Conservation (phyloP, 768 basidiomycete species). For the Lactarius hatsudake region DNA sequence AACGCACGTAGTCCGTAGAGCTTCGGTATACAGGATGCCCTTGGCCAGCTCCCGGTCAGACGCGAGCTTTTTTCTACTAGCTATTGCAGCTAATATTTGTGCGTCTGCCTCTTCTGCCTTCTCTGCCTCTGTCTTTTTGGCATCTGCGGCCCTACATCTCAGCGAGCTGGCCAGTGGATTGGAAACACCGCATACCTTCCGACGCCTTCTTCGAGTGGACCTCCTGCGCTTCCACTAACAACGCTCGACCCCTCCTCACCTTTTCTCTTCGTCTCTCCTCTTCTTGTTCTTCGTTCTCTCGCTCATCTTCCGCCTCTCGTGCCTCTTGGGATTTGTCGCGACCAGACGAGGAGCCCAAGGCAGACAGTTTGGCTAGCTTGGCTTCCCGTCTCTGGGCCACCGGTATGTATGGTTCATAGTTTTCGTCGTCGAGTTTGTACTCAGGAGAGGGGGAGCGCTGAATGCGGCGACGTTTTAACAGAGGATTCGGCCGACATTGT, state of each 20-base stretch:
- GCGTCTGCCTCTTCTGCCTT: constrained; percentile 86
- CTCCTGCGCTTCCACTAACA: constrained; percentile 92
- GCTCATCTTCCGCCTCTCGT: constrained; percentile 58
- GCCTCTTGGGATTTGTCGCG: constrained; percentile 47
- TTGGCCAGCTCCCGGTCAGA: constrained; percentile 92
- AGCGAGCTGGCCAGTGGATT: background rate
- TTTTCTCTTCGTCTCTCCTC: constrained; percentile 74
- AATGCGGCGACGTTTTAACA: constrained; percentile 48
- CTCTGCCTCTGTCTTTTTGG: constrained; percentile 84
- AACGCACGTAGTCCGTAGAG: constrained; percentile 74
- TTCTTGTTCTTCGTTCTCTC: constrained; percentile 73
- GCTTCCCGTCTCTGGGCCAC: constrained; percentile 81
- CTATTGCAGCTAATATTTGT: constrained; percentile 88
- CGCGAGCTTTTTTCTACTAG: constrained; percentile 84
- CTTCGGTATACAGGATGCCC: constrained; percentile 87
- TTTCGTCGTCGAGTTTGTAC: constrained; percentile 56
- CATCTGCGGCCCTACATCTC: constrained; percentile 47
- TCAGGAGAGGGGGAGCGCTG: constrained; percentile 55
- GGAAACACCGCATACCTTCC: constrained; percentile 57
- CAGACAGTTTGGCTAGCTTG: constrained; percentile 72
- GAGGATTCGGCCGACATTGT: constrained; percentile 33
- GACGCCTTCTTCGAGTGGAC: constrained; percentile 80
- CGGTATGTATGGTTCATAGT: constrained; percentile 84
- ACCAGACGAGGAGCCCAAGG: constrained; percentile 54
- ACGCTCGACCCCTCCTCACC: constrained; percentile 77